phyloP scores from a whole-genome alignment of 1,284 basidiomycete species.

The Prillingera fragicola region DNA sequence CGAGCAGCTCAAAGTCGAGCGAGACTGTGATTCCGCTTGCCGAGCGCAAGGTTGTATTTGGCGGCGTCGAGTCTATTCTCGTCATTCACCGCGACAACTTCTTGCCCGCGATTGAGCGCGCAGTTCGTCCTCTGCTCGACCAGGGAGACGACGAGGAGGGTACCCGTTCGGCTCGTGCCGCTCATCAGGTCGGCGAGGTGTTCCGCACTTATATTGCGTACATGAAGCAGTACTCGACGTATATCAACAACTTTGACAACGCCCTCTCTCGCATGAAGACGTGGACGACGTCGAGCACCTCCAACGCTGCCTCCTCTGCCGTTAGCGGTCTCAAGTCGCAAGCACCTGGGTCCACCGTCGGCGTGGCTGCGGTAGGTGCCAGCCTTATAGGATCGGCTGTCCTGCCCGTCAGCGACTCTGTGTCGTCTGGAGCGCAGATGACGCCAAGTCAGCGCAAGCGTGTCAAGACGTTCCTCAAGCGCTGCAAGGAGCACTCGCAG shows the following conservation, averaged over 20 bases:
- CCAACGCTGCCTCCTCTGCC: neutral
- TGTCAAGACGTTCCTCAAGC: constrained; percentile 76
- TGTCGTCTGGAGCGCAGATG: constrained; percentile 43
- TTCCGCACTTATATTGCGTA: constrained; percentile 90
- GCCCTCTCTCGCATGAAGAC: constrained; percentile 76
- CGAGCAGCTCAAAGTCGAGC: constrained; percentile 58
- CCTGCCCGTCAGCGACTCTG: constrained; percentile 44
- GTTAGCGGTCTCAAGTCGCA: neutral
- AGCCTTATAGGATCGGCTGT: constrained; percentile 56
- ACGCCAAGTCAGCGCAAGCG: constrained; percentile 74
- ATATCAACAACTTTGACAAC: constrained; percentile 94
- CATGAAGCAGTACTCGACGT: constrained; percentile 95
- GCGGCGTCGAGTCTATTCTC: constrained; percentile 81
- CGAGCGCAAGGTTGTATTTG: constrained; percentile 89
- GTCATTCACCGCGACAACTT: constrained; percentile 90
- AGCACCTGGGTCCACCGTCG: constrained; percentile 5
- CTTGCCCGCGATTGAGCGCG: constrained; percentile 76
- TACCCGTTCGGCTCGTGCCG: constrained; percentile 65
- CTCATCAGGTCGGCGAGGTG: constrained; percentile 76
- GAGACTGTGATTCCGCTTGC: constrained; percentile 61
- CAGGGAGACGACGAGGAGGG: constrained; percentile 64
- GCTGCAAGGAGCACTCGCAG: constrained; percentile 56
- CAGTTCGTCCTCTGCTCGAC: constrained; percentile 62
- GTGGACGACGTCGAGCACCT: constrained; percentile 57
- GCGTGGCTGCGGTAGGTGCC: constrained; percentile 17